These are phyloP conservation scores for Saccharomyces hybrid DNA, from an alignment of 1,139 yeast species.

Conservation along the genomic window DNA sequence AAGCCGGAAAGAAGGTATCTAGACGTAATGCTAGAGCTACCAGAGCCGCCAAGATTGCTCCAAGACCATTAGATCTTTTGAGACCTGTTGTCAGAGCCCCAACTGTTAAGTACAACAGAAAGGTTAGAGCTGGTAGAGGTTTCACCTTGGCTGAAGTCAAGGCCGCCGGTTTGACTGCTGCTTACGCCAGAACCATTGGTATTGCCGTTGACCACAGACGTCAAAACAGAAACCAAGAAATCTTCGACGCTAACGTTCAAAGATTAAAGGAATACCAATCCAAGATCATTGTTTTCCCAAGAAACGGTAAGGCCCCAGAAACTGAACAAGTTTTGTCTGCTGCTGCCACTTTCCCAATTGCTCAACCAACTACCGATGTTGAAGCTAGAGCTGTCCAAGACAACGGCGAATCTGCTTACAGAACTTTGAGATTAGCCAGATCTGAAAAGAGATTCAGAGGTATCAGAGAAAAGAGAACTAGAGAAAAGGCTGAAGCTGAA, in stretches of 20 bases:
- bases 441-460: conserved; percentile 91
- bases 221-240: conserved; percentile 96
- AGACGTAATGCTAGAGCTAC: conserved; percentile 93
- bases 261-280: conserved; percentile 96
- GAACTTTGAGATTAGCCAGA: conserved; percentile 93
- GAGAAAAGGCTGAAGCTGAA: conserved; percentile 97
- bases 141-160: conserved; percentile 96
- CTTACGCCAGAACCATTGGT: conserved; percentile 97
- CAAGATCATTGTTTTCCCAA: conserved; percentile 93
- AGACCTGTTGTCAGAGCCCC: conserved; percentile 99
- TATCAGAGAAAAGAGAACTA: conserved; percentile 95
- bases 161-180: conserved; percentile 93
- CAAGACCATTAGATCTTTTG: conserved; percentile 93
- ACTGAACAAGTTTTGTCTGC: conserved; percentile 67
- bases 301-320: conserved; percentile 74
- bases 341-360: conserved; percentile 87
- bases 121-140: conserved; percentile 99
- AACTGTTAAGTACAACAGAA: conserved; percentile 98
- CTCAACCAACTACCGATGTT: conserved; percentile 63
- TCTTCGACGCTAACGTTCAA: conserved; percentile 87
- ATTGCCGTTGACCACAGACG: conserved; percentile 99
- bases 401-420: conserved; percentile 69
- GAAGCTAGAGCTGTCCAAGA: conserved; percentile 92
- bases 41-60: conserved; percentile 94
- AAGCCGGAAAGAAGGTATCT: conserved; percentile 97